A percentile compares a stretch with the other conserved stretches of the same genome.
These are phyloP conservation scores for Moniliophthora roreri DNA, from an alignment of 1,284 basidiomycete species.

Conservation along the genomic window DNA sequence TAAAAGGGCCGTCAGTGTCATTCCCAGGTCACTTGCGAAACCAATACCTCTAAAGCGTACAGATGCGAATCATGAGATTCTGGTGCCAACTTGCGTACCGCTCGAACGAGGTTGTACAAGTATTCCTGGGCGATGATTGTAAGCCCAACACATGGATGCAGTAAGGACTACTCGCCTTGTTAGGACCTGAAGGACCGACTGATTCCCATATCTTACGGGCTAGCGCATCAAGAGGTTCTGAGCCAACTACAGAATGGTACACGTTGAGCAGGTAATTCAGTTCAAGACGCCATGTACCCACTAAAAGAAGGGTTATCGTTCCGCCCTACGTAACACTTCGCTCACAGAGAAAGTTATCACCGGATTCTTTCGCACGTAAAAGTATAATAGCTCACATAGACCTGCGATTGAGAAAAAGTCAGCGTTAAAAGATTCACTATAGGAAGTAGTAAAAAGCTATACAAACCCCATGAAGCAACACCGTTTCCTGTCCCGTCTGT, in stretches of 20 bases:
- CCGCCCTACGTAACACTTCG: conserved; percentile 74
- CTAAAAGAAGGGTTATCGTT: conserved; percentile 79
- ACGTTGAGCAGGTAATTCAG: neutral
- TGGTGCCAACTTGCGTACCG: conserved; percentile 70
- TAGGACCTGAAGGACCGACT: conserved; percentile 80
- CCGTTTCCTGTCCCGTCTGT: conserved; percentile 43
- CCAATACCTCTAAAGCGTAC: conserved; percentile 63
- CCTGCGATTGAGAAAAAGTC: conserved; percentile 6
- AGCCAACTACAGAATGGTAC: conserved; percentile 61
- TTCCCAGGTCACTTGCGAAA: neutral
- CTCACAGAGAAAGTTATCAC: neutral
- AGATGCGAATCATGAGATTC: conserved; percentile 78
- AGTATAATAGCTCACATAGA: conserved; percentile 5
- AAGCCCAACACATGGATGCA: neutral
- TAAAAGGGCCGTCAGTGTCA: neutral
- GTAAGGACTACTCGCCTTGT: conserved; percentile 55
- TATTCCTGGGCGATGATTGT: conserved; percentile 58
- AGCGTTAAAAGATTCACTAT: neutral
- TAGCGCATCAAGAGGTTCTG: conserved; percentile 68
- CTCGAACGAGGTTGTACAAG: conserved; percentile 68
- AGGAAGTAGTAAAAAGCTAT: neutral
- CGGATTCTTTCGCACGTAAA: no score
- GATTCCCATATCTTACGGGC: conserved; percentile 72
- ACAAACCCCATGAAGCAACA: conserved; percentile 56
- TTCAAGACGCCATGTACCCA: conserved; percentile 29